A percentile compares a stretch with the other conserved stretches of the same genome.
Conservation (phyloP, 2,329 filamentous ascomycete species). For the Aspergillus ibericus region DNA sequence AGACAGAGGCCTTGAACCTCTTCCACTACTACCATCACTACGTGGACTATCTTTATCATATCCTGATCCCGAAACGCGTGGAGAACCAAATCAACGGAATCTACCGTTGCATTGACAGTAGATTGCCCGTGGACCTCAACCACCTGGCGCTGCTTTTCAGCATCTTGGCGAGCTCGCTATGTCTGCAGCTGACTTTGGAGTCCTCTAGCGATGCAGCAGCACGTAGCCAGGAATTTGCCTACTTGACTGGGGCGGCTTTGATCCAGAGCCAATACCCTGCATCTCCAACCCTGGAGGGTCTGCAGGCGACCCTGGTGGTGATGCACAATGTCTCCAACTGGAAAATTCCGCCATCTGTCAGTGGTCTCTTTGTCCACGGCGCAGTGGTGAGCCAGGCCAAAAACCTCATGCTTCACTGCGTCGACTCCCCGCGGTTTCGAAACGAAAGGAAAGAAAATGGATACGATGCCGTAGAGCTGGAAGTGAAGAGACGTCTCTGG, state of each 20-base stretch:
- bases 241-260: slow-evolving; percentile 32
- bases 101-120: slow-evolving; percentile 28
- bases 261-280: slow-evolving; percentile 32
- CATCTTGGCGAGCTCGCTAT: slow-evolving; percentile 34
- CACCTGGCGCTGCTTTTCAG: slow-evolving; percentile 37
- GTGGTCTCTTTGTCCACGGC: slow-evolving; percentile 25
- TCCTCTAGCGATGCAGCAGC: slow-evolving; percentile 21
- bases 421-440: slow-evolving; percentile 28
- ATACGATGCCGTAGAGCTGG: slow-evolving; percentile 29
- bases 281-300: slow-evolving; percentile 33
- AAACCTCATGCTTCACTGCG: slow-evolving; percentile 37
- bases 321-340: slow-evolving; percentile 30
- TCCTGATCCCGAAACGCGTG: slow-evolving; percentile 30
- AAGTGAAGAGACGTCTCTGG: slow-evolving; percentile 44
- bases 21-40: slow-evolving; percentile 36
- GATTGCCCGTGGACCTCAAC: slow-evolving; percentile 20
- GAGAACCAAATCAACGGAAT: slow-evolving; percentile 29
- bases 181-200: slow-evolving; percentile 24
- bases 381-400: slow-evolving; percentile 33
- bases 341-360: slow-evolving; percentile 24
- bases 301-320: slow-evolving; percentile 36
- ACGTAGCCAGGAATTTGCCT: slow-evolving; percentile 29
- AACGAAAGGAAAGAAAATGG: slow-evolving; percentile 18
- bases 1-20: slow-evolving; percentile 30
- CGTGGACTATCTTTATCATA: slow-evolving; percentile 39